phyloP scores from a whole-genome alignment of 345 rosid species.

The Odontarrhena argentea region DNA sequence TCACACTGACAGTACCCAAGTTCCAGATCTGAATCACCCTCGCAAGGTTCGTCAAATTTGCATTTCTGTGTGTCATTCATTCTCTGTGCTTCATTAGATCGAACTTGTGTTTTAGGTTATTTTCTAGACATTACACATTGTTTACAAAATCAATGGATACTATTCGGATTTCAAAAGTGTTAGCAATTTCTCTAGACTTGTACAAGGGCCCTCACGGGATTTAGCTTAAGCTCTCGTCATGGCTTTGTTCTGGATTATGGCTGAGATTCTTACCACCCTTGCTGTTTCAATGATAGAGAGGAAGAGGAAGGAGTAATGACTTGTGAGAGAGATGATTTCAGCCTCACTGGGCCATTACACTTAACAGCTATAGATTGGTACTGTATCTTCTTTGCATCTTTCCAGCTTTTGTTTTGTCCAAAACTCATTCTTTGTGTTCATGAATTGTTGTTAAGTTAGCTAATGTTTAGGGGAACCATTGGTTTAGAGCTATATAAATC shows the following conservation, averaged over 20 bases:
- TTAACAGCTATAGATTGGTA: slow-evolving; percentile 73
- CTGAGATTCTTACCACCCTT: background rate
- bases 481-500: background rate
- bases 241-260: background rate
- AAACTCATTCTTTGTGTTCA: background rate
- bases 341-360: slow-evolving; percentile 70
- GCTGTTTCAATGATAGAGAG: background rate
- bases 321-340: slow-evolving; percentile 69
- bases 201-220: no score
- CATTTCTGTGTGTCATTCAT: background rate
- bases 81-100: slow-evolving; percentile 2
- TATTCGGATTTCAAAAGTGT: background rate
- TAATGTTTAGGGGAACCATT: slow-evolving; percentile 5
- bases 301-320: slow-evolving; percentile 44
- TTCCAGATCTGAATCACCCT: slow-evolving; percentile 32
- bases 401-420: background rate
- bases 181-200: background rate
- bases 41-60: slow-evolving; percentile 23
- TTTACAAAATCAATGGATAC: background rate
- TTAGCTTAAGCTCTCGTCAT: background rate
- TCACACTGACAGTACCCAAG: slow-evolving; percentile 8
- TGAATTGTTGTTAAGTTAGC: background rate
- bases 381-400: no score
- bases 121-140: slow-evolving; percentile 2
- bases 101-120: background rate